Percentiles rank a stretch among this genome's conserved stretches.
phyloP scores from a whole-genome alignment of 306 rosid species.

The apple (Malus domestica) region DNA sequence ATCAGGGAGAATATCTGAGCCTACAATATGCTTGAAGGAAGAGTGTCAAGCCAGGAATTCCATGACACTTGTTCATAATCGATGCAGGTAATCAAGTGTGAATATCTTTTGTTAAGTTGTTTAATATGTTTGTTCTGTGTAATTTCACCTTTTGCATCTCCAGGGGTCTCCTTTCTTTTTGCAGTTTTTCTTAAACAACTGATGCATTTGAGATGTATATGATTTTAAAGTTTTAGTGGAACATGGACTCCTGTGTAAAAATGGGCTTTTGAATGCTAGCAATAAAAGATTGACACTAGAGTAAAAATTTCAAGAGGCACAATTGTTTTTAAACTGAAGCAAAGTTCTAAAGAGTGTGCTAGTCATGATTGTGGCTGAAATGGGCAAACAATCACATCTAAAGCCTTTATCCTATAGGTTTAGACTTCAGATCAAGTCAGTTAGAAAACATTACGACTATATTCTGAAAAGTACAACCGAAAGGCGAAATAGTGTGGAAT shows the following conservation, averaged over 20 bases:
- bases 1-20: slow-evolving; percentile 73
- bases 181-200: background rate
- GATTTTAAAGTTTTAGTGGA: background rate
- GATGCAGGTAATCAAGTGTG: slow-evolving; percentile 60
- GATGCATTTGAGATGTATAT: background rate
- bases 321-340: background rate
- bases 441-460: background rate
- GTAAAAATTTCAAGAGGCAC: background rate
- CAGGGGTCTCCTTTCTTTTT: background rate
- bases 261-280: background rate
- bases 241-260: background rate
- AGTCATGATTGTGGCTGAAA: background rate
- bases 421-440: background rate
- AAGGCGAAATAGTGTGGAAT: background rate
- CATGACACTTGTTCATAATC: slow-evolving; percentile 85
- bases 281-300: background rate
- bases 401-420: background rate
- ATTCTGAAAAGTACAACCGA: background rate
- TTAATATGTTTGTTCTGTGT: background rate
- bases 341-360: background rate
- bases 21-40: slow-evolving; percentile 66
- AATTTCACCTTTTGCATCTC: background rate
- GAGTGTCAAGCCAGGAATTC: slow-evolving; percentile 90
- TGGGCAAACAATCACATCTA: background rate
- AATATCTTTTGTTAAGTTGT: background rate